Percentiles rank a stretch among this genome's conserved stretches.
Conservation (phyloP, 306 rosid genomes). For the Acacia acuminata region DNA sequence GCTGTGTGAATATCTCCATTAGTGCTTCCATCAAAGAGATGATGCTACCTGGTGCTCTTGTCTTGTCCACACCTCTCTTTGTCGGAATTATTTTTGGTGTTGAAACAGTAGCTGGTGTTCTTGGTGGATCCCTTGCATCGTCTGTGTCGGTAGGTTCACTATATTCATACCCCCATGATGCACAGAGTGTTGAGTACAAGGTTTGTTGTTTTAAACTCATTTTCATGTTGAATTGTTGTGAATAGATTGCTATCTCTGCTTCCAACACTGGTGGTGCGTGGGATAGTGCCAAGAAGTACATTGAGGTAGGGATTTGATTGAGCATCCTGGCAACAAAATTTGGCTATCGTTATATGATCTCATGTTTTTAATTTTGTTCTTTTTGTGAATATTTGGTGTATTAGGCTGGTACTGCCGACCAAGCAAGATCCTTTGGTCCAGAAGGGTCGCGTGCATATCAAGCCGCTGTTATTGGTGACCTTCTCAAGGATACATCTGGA, state of each 20-base stretch:
- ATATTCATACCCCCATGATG: not conserved
- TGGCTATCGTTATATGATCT: not conserved
- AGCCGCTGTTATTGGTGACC: conserved; percentile 98
- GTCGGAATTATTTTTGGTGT: conserved; percentile 95
- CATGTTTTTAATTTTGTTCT: not conserved
- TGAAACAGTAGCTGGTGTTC: conserved; percentile 95
- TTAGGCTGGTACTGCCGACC: conserved; percentile 92
- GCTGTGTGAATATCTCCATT: conserved; percentile 91
- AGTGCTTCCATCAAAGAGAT: conserved; percentile 96
- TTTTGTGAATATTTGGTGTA: conserved; percentile 1
- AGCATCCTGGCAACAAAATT: not conserved
- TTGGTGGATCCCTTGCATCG: conserved; percentile 90
- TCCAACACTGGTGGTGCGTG: conserved; percentile 99
- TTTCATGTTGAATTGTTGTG: conserved; percentile 4
- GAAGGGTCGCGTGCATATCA: conserved; percentile 92
- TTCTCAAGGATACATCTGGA: conserved; percentile 93
- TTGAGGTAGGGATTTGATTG: conserved; percentile 61
- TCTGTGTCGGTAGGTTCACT: conserved; percentile 75
- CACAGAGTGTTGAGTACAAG: not conserved
- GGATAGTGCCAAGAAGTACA: conserved; percentile 97
- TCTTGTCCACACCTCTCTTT: conserved; percentile 92
- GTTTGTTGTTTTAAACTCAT: conserved; percentile 19
- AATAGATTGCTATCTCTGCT: conserved; percentile 92
- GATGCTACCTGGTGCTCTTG: conserved; percentile 97
- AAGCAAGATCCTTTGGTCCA: conserved; percentile 90